Evolutionary conservation across 2,329 filamentous ascomycete species (phyloP), one percentile per base, ranked within the genome.

Genomic region (Alternaria postmessia): DNA sequence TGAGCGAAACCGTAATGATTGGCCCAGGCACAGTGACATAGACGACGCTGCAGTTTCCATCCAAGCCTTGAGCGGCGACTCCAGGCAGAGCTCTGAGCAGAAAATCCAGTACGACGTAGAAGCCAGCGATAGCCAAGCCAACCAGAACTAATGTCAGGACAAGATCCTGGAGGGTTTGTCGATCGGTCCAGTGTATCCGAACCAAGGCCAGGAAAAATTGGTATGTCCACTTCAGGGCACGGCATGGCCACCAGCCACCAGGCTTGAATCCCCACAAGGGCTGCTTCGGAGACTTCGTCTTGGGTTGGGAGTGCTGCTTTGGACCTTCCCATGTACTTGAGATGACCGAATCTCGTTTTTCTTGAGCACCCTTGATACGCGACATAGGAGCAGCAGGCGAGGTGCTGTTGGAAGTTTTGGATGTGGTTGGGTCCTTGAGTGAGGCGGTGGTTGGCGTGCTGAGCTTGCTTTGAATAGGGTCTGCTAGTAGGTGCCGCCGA

Each of bases 1-100:
- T 68, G 7, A 77, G 67, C 6, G 74, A 75, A 2, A 77, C 66
- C 4, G 74, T 75, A n/a, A 75, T 70, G 51, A 76, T 70, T 0
- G 72, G 72, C 2, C 73, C 75, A 5, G 74, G 74, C 8, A 76
- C 58, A 7, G 74, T 76, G 32, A 77, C 70, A 43, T 76, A 77
- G 54, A 75, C 69, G 38, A 76, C 49, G 41, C 71, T 76, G 61
- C 75, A 78, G 44, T 71, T 65, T 5, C 63, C 48, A 8, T 66
- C 66, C n/a, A 61, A 36, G 5, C 57, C 62, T 28, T 75, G 72
- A 20, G 75, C 75, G 46, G 63, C 54, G n/a, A 64, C 72, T 22
- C 54, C 58, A n/a, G 62, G 62, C 20, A 75, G 51, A 1, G 73
- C 57, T 6, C 57, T 59, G 24, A 68, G 51, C 22, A 73, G 0